These are phyloP conservation scores for Eucalyptus pauciflora DNA, from an alignment of 345 rosid genomes.

Conservation along the genomic window DNA sequence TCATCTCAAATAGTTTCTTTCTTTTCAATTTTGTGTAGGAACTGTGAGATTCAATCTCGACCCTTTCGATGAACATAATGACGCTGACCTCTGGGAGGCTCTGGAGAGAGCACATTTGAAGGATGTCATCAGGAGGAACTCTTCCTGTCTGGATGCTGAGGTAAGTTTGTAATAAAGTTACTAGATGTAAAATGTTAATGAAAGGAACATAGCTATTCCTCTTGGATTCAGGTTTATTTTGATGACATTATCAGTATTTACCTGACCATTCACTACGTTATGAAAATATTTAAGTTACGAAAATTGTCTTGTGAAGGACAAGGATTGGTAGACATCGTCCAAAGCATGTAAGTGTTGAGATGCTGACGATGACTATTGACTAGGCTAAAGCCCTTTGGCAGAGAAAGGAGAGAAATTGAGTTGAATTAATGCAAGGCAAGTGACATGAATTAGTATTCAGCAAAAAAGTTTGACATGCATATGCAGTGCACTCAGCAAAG, in stretches of 20 bases:
- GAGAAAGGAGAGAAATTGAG: neutral
- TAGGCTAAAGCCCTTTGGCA: neutral
- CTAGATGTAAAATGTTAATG: neutral
- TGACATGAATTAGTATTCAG: neutral
- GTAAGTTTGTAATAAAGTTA: constrained; percentile 8
- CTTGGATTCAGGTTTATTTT: neutral
- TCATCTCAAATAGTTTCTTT: neutral
- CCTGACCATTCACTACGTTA: neutral
- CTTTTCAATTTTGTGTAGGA: constrained; percentile 22
- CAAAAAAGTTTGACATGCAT: neutral
- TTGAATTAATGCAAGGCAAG: neutral
- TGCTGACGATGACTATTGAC: neutral
- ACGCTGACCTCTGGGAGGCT: constrained; percentile 93
- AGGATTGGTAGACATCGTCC: neutral
- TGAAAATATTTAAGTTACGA: neutral
- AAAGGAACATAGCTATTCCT: neutral
- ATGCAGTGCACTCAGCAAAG: neutral
- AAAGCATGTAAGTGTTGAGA: neutral
- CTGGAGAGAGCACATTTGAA: constrained; percentile 77
- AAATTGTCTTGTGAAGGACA: neutral
- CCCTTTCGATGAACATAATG: constrained; percentile 79
- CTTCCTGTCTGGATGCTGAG: constrained; percentile 68
- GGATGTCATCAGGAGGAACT: constrained; percentile 60
- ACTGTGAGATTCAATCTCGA: constrained; percentile 84
- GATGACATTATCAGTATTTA: neutral